These are phyloP conservation scores for Sutorius australiensis DNA, from an alignment of 768 basidiomycete genomes.

Conservation along the genomic window DNA sequence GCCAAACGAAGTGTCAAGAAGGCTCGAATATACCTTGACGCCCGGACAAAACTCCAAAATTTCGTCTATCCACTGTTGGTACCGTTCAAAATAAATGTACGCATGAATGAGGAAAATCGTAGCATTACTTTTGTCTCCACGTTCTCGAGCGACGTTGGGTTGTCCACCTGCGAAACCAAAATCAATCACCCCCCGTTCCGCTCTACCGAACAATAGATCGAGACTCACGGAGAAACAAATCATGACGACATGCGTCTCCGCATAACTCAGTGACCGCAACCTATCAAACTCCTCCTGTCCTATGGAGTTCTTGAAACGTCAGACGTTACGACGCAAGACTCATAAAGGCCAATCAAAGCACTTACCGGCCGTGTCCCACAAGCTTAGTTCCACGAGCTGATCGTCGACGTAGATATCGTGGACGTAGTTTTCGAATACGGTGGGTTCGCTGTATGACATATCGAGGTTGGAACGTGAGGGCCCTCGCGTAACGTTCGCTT, in stretches of 20 bases:
- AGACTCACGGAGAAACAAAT: constrained; percentile 85
- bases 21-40: constrained; percentile 62
- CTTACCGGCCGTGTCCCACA: constrained; percentile 97
- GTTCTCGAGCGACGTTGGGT: constrained; percentile 92
- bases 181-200: background rate
- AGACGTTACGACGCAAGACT: constrained; percentile 20
- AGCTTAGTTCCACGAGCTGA: constrained; percentile 80
- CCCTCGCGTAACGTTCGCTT: background rate
- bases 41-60: constrained; percentile 91
- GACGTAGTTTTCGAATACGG: constrained; percentile 97
- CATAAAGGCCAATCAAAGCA: background rate
- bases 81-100: background rate
- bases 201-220: background rate
- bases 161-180: constrained; percentile 63
- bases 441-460: constrained; percentile 62
- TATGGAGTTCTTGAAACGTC: constrained; percentile 38
- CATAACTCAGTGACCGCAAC: constrained; percentile 89
- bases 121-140: constrained; percentile 79
- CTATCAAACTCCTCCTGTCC: constrained; percentile 97
- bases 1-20: background rate
- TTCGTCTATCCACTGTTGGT: constrained; percentile 83
- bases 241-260: constrained; percentile 96
- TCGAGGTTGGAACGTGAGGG: background rate
- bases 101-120: background rate
- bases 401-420: constrained; percentile 87